Evolutionary conservation across 2,329 filamentous ascomycete species (phyloP), one percentile per base, ranked within the genome.

Genomic region (Verticillium zaregamsianum): DNA sequence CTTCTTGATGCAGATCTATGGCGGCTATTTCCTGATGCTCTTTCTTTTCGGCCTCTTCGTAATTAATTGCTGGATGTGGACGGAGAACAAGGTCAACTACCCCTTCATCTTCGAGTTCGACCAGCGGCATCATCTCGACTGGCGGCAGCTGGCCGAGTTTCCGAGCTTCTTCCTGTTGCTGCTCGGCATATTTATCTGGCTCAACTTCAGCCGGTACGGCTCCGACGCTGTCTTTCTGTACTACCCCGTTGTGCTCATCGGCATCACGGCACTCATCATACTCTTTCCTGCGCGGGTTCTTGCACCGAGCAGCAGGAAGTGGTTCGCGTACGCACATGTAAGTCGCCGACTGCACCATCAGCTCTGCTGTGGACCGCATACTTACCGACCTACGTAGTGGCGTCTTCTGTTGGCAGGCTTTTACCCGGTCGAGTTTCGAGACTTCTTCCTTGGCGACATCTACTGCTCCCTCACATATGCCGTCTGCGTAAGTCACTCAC

Each of bases 361-460:
- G n/a, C 5, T 28, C 28, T 28, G 28, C 28, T 28, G 28, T 12
- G 31, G 20, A 6, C 2, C 23, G 59, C 35, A 57, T 54, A 25
- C 12, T 61, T 35, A 63, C 74, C 80, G 65, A 80, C 61, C 8
- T 4, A 14, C 12, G 9, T 65, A 95, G 90, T 96, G 91, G 85
- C 91, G 95, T 64, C 81, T 98, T 20, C 78, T 96, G 59, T 83
- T 94, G 57, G 92, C 94, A 15, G 93, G 93, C 4, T 73, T 96
- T 23, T 97, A 96, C 70, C 92, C 92, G 1, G 95, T 99, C 58
- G 94, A 98, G 73, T 99, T 98, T 73, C 87, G 93, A 62, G 95
- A 99, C 75, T 98, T 99, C 77, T 98, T 97, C 75, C 83, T 98
- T 0, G 95, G 95, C 59, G 95, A 99, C 73, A 97, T 98, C 82